phyloP scores from a whole-genome alignment of 2,329 filamentous ascomycete species.

The Aspergillus pseudonomiae region DNA sequence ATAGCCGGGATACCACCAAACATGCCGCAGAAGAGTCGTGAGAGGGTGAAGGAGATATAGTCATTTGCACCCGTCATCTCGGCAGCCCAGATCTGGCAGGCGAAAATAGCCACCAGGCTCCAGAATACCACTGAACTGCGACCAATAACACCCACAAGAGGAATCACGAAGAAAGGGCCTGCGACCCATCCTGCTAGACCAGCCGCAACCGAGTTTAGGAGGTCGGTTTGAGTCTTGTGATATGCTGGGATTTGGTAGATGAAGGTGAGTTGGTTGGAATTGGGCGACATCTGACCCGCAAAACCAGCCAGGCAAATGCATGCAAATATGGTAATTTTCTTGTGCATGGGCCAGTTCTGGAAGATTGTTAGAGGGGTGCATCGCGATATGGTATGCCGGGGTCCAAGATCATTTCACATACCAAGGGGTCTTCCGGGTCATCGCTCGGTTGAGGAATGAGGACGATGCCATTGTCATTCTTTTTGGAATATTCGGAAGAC shows the following conservation, averaged over 20 bases:
- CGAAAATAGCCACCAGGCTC: constrained; percentile 39
- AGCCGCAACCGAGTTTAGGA: constrained; percentile 24
- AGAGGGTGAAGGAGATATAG: constrained; percentile 42
- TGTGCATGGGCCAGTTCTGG: constrained; percentile 39
- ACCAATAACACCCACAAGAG: constrained; percentile 40
- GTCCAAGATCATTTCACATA: constrained; percentile 14
- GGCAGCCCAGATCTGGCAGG: constrained; percentile 43
- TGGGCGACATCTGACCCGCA: constrained; percentile 37
- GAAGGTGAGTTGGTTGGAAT: constrained; percentile 41
- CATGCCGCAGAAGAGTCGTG: constrained; percentile 45
- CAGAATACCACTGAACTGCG: constrained; percentile 45
- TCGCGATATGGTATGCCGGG: not conserved
- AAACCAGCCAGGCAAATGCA: constrained; percentile 42
- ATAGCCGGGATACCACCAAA: constrained; percentile 44
- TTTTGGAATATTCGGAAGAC: constrained; percentile 4
- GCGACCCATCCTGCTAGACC: constrained; percentile 44
- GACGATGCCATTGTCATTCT: constrained; percentile 8
- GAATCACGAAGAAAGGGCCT: constrained; percentile 44
- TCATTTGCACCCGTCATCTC: constrained; percentile 38
- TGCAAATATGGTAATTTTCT: constrained; percentile 36
- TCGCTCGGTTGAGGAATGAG: constrained; percentile 33
- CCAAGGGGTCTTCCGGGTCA: constrained; percentile 34
- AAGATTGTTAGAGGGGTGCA: not conserved
- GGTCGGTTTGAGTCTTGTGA: constrained; percentile 33
- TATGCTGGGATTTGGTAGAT: constrained; percentile 40